Evolutionary conservation across 139 green algal genomes (phyloP).

Genomic region (Closterium sp.): DNA sequence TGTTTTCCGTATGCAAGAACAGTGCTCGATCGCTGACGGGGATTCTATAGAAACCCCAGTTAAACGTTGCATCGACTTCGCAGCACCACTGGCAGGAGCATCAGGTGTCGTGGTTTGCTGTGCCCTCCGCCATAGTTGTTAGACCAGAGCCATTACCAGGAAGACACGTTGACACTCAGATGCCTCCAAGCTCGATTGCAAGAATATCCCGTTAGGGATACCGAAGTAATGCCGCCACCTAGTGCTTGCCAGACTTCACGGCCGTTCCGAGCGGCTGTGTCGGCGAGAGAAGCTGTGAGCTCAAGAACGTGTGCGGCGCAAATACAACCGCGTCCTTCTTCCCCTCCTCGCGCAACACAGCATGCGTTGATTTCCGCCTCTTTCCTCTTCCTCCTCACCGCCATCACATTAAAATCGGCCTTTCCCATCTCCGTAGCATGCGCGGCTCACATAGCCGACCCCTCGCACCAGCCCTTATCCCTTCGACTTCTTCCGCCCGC

Average conservation of each 20-base stretch:
- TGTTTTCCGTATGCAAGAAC: background rate
- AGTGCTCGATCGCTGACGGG: background rate
- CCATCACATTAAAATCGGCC: background rate
- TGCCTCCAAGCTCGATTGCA: background rate
- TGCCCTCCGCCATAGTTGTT: background rate
- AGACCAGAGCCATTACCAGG: background rate
- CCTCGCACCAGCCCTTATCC: background rate
- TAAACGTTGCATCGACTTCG: background rate
- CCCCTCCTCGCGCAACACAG: background rate
- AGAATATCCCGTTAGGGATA: background rate
- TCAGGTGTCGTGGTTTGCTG: background rate
- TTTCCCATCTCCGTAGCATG: background rate
- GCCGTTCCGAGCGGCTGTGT: background rate
- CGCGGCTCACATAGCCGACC: background rate
- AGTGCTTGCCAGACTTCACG: background rate
- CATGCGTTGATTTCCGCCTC: background rate
- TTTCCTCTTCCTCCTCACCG: background rate
- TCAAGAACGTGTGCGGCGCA: background rate
- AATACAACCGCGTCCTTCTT: background rate
- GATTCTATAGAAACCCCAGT: background rate
- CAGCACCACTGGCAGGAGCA: background rate
- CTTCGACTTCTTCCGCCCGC: background rate
- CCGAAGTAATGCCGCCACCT: background rate
- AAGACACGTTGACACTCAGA: background rate
- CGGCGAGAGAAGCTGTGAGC: background rate